Evolutionary conservation across 345 rosid species (phyloP).

Genomic region (Gossypium ekmanianum): DNA sequence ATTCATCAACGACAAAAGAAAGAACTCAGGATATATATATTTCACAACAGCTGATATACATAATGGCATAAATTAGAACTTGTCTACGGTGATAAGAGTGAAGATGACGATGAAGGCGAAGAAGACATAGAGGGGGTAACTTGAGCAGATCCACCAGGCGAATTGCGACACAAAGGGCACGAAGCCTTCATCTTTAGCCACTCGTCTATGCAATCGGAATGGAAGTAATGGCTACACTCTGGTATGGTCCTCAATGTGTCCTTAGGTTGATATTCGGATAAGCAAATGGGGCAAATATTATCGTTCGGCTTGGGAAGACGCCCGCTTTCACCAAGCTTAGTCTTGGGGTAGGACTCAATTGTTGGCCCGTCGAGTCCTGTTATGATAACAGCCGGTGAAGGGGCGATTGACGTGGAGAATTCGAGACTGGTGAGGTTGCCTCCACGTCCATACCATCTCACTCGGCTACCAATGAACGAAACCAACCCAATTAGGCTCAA

Average conservation of each 20-base stretch:
- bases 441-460: background rate
- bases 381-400: background rate
- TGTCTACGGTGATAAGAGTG: background rate
- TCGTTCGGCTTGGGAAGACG: constrained; percentile 47
- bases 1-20: background rate
- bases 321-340: constrained; percentile 40
- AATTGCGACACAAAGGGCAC: constrained; percentile 57
- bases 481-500: constrained; percentile 36
- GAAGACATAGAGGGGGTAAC: constrained; percentile 5
- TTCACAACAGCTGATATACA: background rate
- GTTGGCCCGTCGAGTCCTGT: constrained; percentile 40
- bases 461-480: constrained; percentile 23
- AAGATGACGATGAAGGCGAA: constrained; percentile 8
- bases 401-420: background rate
- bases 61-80: background rate
- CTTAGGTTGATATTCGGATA: constrained; percentile 45
- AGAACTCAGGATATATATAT: background rate
- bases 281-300: constrained; percentile 52
- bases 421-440: background rate
- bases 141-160: constrained; percentile 12
- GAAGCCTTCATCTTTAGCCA: constrained; percentile 54
- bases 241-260: constrained; percentile 54
- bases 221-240: constrained; percentile 56
- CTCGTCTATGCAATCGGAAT: constrained; percentile 49
- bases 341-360: constrained; percentile 55